Conservation (phyloP, 441 rosid genomes). For the Theobroma grandiflorum region DNA sequence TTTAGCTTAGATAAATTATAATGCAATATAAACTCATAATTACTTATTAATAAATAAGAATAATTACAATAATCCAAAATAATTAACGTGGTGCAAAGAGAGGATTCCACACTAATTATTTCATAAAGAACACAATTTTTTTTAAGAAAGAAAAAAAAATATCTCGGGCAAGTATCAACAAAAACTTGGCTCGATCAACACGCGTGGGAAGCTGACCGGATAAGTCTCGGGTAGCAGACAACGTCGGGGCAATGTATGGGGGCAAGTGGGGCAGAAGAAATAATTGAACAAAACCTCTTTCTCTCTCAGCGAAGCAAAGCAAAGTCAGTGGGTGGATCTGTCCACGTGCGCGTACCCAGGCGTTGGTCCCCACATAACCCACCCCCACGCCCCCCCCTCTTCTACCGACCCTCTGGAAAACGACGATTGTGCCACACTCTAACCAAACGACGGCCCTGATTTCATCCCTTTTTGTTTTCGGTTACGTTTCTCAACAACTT, state of each 20-base stretch:
- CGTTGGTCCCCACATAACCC: constrained; percentile 17
- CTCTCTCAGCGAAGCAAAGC: neutral
- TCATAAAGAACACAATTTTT: too few relatives aligned
- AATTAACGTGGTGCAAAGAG: too few relatives aligned
- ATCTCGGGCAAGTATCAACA: neutral
- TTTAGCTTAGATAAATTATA: too few relatives aligned
- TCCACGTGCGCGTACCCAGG: constrained; percentile 39
- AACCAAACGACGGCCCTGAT: constrained; percentile 35
- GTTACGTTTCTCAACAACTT: neutral
- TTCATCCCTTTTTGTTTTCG: constrained; percentile 2
- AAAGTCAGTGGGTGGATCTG: constrained; percentile 24
- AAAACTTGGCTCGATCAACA: neutral
- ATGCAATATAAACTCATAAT: too few relatives aligned
- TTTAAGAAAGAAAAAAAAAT: too few relatives aligned
- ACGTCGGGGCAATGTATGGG: constrained; percentile 28
- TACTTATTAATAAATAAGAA: too few relatives aligned
- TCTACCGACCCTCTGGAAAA: constrained; percentile 7
- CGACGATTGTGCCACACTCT: constrained; percentile 30
- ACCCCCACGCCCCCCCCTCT: neutral
- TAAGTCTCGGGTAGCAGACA: constrained; percentile 42
- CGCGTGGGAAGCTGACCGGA: constrained; percentile 34
- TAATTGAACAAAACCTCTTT: constrained; percentile 22
- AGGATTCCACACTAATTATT: too few relatives aligned
- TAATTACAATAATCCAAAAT: too few relatives aligned
- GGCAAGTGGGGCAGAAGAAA: constrained; percentile 31